Percentiles rank a stretch among this genome's conserved stretches.
Evolutionary conservation across 139 green algal genomes (phyloP).

Genomic region (Haematococcus lacustris): DNA sequence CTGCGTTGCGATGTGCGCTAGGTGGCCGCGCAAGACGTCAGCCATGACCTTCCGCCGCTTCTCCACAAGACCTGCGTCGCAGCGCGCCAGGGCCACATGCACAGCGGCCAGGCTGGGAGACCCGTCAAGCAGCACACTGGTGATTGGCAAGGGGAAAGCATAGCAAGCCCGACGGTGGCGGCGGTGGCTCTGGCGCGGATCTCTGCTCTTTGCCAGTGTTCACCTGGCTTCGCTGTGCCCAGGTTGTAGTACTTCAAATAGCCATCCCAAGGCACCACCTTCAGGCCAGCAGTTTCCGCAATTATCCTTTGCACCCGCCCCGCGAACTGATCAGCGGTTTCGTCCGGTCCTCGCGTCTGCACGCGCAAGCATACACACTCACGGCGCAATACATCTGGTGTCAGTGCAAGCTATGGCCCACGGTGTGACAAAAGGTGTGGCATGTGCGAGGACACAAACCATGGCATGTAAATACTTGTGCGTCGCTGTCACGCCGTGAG

Average conservation of each 20-base stretch:
- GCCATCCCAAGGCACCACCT: conserved; percentile 83
- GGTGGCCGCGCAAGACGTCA: conserved; percentile 27
- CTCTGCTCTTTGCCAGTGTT: background rate
- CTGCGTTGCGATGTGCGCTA: too few species aligned
- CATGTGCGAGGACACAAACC: background rate
- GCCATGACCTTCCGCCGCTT: conserved; percentile 64
- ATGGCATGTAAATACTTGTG: background rate
- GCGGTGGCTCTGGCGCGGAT: too few species aligned
- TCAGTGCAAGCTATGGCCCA: background rate
- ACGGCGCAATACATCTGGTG: background rate
- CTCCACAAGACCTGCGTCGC: conserved; percentile 59
- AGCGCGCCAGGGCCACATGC: background rate
- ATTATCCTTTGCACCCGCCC: conserved; percentile 81
- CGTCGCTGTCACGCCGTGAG: background rate
- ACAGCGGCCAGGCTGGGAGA: background rate
- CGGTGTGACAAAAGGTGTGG: background rate
- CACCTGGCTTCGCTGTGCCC: conserved; percentile 57
- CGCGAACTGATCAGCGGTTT: conserved; percentile 79
- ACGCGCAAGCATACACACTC: background rate
- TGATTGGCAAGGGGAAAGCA: background rate
- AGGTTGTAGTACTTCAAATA: conserved; percentile 99
- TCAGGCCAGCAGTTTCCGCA: conserved; percentile 54
- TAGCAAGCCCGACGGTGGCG: too few species aligned
- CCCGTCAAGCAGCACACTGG: background rate
- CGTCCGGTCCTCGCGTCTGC: conserved; percentile 22